Conservation (phyloP, 805 yeast genomes). For the Peterozyma toletana region DNA sequence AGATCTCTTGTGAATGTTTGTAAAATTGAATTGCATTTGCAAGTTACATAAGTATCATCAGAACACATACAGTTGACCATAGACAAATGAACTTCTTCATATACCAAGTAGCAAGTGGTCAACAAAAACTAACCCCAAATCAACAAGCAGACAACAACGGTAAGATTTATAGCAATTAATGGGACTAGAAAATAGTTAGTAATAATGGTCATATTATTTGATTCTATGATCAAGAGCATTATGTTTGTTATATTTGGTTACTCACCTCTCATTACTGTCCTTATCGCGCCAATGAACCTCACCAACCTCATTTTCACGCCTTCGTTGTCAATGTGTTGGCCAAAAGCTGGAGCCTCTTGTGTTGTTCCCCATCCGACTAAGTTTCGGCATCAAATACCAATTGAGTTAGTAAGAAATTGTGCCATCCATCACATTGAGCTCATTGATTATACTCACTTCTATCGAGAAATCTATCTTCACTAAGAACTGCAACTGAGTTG, state of each 20-base stretch:
- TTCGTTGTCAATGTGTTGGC: constrained; percentile 15
- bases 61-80: too few species aligned
- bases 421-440: constrained; percentile 17
- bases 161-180: constrained; percentile 40
- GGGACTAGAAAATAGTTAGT: constrained; percentile 31
- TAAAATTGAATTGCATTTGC: too few species aligned
- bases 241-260: not conserved
- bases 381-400: too few species aligned
- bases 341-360: constrained; percentile 5
- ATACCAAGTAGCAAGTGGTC: too few species aligned
- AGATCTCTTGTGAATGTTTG: too few species aligned
- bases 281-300: constrained; percentile 49
- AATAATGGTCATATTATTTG: not conserved
- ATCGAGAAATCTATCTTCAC: constrained; percentile 55
- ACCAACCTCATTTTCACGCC: constrained; percentile 38
- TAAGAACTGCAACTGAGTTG: constrained; percentile 51
- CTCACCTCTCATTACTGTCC: constrained; percentile 41
- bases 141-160: constrained; percentile 46
- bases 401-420: constrained; percentile 9
- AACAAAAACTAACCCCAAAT: constrained; percentile 32
- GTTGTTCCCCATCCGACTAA: constrained; percentile 20
- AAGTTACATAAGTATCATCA: too few species aligned
- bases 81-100: too few species aligned
- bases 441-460: constrained; percentile 33
- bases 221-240: not conserved